Base-by-base conservation (phyloP, 2,329 filamentous ascomycete genomes). In the Claviceps fusiformis region DNA sequence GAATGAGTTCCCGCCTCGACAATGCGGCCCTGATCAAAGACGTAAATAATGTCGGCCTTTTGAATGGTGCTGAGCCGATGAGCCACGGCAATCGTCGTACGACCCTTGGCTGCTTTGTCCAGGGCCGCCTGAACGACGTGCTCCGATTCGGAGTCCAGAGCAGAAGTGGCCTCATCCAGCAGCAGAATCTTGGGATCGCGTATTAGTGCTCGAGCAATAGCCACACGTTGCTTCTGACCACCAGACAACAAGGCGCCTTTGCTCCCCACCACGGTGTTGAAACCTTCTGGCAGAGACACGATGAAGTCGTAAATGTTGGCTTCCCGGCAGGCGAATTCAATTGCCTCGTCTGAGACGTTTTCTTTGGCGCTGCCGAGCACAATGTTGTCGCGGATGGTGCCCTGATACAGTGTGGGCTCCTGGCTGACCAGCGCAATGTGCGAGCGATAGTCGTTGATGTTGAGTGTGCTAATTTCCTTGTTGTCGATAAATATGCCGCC, bases 241-340 rank as follows among this genome's bases (percentile, higher is more conserved):
- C 93, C 92, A 2, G 86, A 91, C 17, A 95, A 73, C 66, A 96
- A 80, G 17, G 82, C 79, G 48, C 92, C 93, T 72, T 95, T 95
- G 67, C 80, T 87, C 33, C 93, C 92, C 35, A 95, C 90, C 2
- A 91, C 66, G 0, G 91, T 95, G 64, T 84, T 80, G 73, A 95
- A 90, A 17, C 89, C 90, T 2, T 95, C 89, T 1, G 88, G 89
- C 19, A 95, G 75, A 5, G 87, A 92, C 62, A 88, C 75, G 71
- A 95, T 90, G 66, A 95, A 95, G 64, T 95, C 89, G 70, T 91
- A 90, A 60, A 95, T 95, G 65, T 95, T 95, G 61, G 90, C 87
- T 66, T 95, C 89, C 56, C 85, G 85, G 74, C 90, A 95, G 1
- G 88, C 91, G 63, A 83, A 80, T 54, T 87, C 78, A 53, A 97